A percentile compares a stretch with the other conserved stretches of the same genome.
Conservation (phyloP, 306 rosid species). For the Quercus parvula region DNA sequence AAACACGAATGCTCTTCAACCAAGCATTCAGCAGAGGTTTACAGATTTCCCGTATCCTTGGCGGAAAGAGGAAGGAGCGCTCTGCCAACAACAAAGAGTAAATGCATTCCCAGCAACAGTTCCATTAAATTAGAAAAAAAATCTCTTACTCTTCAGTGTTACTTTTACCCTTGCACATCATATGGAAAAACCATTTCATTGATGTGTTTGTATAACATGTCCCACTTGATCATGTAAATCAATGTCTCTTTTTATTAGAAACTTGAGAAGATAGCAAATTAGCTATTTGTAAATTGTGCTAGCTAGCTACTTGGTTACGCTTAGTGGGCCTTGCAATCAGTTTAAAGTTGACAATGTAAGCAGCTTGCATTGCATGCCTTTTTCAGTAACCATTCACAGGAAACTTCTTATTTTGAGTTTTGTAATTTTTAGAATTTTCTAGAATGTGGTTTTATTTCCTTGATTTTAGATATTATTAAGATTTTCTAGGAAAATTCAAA, state of each 20-base stretch:
- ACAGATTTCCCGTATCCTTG: conserved; percentile 92
- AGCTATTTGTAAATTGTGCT: not conserved
- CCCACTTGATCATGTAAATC: not conserved
- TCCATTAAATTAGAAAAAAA: not conserved
- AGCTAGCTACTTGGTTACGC: conserved; percentile 4
- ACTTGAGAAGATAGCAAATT: not conserved
- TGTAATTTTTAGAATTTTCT: too few relatives aligned
- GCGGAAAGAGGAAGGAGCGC: conserved; percentile 67
- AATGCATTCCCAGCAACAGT: conserved; percentile 4
- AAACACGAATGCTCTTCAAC: conserved; percentile 93
- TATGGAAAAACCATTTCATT: not conserved
- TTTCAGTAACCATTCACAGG: too few relatives aligned
- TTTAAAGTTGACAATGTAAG: too few relatives aligned
- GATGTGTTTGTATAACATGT: not conserved
- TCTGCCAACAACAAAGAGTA: conserved; percentile 67
- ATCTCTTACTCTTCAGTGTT: not conserved
- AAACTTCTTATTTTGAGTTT: too few relatives aligned
- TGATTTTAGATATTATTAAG: too few relatives aligned
- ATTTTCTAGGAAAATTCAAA: too few relatives aligned
- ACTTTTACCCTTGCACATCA: not conserved
- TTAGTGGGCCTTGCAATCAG: not conserved
- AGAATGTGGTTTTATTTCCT: too few relatives aligned
- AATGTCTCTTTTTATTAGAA: not conserved
- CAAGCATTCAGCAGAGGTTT: conserved; percentile 98
- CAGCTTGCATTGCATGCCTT: too few relatives aligned